Percentiles rank a stretch among this genome's conserved stretches.
phyloP scores from a whole-genome alignment of 805 yeast genomes.

The Lipomyces starkeyi region DNA sequence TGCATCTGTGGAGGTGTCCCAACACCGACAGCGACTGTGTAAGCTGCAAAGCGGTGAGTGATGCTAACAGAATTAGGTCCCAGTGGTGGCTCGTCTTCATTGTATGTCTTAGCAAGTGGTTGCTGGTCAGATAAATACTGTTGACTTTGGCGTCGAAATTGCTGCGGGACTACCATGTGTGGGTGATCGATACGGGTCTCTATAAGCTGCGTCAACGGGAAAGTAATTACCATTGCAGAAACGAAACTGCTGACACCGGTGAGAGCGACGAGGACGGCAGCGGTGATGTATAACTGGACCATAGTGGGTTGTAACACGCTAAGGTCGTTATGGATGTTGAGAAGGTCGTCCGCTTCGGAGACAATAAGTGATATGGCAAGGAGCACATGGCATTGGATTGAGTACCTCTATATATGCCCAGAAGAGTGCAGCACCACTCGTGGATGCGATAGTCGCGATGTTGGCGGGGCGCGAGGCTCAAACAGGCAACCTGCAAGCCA shows the following conservation, averaged over 20 bases:
- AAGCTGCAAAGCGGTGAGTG: constrained; percentile 20
- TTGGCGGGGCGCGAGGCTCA: neutral
- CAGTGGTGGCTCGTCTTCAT: neutral
- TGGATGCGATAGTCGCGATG: neutral
- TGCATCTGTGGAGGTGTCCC: constrained; percentile 37
- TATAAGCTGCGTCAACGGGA: constrained; percentile 8
- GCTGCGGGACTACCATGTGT: neutral
- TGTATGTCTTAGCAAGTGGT: neutral
- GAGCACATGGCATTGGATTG: neutral
- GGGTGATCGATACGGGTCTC: constrained; percentile 4
- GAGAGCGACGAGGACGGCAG: neutral
- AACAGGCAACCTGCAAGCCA: neutral
- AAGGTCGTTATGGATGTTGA: neutral
- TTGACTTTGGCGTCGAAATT: neutral
- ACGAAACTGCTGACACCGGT: neutral
- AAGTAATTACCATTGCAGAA: neutral
- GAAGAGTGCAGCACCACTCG: neutral
- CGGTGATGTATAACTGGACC: neutral
- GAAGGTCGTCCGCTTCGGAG: neutral
- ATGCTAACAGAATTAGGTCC: neutral
- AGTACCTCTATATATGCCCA: neutral
- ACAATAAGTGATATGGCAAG: neutral
- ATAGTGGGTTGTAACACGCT: neutral
- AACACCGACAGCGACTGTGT: constrained; percentile 28
- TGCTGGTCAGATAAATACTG: neutral